These are phyloP conservation scores for Aaosphaeria pasadenensis DNA, from an alignment of 2,329 filamentous ascomycete genomes.

Conservation along the genomic window DNA sequence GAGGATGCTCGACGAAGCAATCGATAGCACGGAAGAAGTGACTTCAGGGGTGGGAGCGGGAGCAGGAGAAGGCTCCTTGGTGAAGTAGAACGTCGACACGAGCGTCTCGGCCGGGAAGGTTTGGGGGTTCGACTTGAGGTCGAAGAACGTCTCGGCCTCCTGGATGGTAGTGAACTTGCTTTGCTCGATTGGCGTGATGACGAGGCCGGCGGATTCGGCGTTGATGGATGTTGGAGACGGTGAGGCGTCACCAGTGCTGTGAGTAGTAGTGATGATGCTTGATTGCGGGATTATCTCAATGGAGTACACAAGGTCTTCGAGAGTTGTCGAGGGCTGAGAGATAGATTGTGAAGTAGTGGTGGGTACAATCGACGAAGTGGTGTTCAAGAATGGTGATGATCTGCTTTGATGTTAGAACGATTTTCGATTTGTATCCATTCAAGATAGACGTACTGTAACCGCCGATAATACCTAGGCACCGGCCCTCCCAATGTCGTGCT, in stretches of 20 bases:
- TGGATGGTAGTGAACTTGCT: conserved; percentile 23
- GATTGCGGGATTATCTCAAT: not conserved
- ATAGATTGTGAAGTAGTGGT: too few relatives aligned
- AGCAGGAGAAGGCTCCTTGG: conserved; percentile 11
- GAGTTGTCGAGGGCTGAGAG: too few relatives aligned
- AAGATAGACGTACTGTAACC: conserved; percentile 21
- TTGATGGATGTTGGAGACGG: not conserved
- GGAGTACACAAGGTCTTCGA: not conserved
- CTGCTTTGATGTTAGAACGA: not conserved
- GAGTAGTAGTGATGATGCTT: not conserved
- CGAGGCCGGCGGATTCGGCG: conserved; percentile 24
- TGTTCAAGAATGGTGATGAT: too few relatives aligned
- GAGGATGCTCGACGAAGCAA: not conserved
- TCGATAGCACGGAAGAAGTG: conserved; percentile 7
- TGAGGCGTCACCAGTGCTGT: not conserved
- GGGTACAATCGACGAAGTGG: too few relatives aligned
- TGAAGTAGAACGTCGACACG: conserved; percentile 30
- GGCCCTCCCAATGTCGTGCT: conserved; percentile 29
- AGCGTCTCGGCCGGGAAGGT: conserved; percentile 26
- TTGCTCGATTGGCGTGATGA: conserved; percentile 30
- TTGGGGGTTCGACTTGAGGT: conserved; percentile 29
- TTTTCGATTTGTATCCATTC: not conserved
- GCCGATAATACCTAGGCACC: conserved; percentile 25
- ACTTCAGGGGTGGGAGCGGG: conserved; percentile 9
- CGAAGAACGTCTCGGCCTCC: conserved; percentile 30